Base-by-base conservation (phyloP, 129 eudicot species). In the Flaveria linearis region DNA sequence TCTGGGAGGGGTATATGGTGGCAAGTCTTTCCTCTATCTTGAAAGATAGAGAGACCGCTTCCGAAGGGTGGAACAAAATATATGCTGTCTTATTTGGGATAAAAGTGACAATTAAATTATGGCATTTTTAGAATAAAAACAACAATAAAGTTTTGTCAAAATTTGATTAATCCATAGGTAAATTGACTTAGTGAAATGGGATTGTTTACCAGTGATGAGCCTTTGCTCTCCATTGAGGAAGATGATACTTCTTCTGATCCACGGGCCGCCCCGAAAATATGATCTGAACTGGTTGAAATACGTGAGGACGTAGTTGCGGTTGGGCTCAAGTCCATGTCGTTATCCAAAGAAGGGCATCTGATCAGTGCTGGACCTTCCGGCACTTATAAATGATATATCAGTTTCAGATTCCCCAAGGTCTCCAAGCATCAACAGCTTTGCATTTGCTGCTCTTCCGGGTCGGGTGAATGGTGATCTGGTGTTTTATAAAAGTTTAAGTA, bases 351-450 rank as follows among this genome's bases (percentile, higher is more conserved):
- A 57, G 41, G 76, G 77, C 74, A 71, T 76, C 13, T 39, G 85
- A 78, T 85, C 89, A 8, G 80, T 53, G 81, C 85, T 88, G n/a
- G 82, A 82, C 57, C 88, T 81, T 39, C 53, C 86, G 9, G 83
- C 56, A 53, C 91, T 81, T 20, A 84, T 70, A 55, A 87, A 86
- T 17, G 91, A 82, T 76, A 88, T 75, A 60, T 88, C 93, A 4
- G 88, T 70, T 14, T 88, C 90, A 0, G 67, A 17, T 60, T 80
- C 89, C 2, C 84, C 74, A 2, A 78, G 70, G 12, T 88, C 90
- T 13, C 71, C 75, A 58, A 82, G 77, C 60, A 65, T 33, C 81
- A 83, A 50, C 67, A 83, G 46, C 68, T 73, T 81, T 12, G 80
- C 76, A 33, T 81, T 78, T 30, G 65, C 68, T 17, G 86, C 84